Evolutionary conservation across 257 asterid genomes (phyloP), one percentile per base, ranked within the genome.

Genomic region (Ligustrum vulgare): DNA sequence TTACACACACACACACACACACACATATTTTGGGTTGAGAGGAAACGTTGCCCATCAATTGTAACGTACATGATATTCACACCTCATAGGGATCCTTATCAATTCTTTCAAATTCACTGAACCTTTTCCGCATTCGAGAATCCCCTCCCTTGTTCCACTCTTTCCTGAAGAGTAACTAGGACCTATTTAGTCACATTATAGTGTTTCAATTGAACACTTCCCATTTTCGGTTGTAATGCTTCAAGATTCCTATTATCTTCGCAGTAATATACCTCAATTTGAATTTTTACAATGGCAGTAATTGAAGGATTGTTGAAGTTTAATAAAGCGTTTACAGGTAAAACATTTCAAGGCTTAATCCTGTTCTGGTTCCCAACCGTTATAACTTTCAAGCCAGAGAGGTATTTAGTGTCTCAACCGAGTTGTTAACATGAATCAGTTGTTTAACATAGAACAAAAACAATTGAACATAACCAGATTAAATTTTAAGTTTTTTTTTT

Each of bases 211-310:
- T 45, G n/a, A 45, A 45, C 54, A 45, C 54, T 45, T 45, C 0
- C 54, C 54, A 45, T 13, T 45, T 45, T 45, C 15, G 36, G 54
- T 51, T 25, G 58, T 39, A 31, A 31, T 56, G 36, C 77, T 80
- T 72, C 74, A 75, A 60, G 56, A 25, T 79, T 70, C 45, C 74
- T 74, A 58, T 34, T 65, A 74, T 58, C 20, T 35, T 5, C 13
- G 67, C 34, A 75, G 64, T 36, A 36, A 73, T 54, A 35, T 35
- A 74, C 68, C 13, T 32, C 71, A 4, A 5, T 13, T 39, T 70
- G 71, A 58, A 62, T 60, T 77, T 51, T 39, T 58, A 75, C 70
- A 23, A 70, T 77, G 18, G 8, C 72, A 54, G 70, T 22, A 66
- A 58, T 68, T 18, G 66, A 51, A 75, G 47, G 10, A 37, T 31